Conservation (phyloP, 2,329 filamentous ascomycete genomes). For the Aureobasidium sp. region DNA sequence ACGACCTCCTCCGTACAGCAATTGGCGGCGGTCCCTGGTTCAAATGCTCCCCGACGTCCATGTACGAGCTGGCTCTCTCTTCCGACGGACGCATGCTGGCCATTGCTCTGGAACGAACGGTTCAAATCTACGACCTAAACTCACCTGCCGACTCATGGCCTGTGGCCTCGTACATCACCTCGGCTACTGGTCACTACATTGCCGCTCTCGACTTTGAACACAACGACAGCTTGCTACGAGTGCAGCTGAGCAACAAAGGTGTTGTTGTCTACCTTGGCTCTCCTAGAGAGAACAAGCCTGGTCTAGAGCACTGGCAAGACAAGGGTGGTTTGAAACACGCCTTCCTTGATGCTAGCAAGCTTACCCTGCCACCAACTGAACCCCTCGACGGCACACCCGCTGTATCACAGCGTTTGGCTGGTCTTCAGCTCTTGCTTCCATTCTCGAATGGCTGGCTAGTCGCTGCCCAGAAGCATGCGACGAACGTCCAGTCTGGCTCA, state of each 20-base stretch:
- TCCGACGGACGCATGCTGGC: conserved; percentile 24
- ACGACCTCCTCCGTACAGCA: conserved; percentile 25
- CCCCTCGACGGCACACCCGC: neutral
- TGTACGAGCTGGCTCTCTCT: conserved; percentile 25
- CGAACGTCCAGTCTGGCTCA: conserved; percentile 16
- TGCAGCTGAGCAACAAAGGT: conserved; percentile 26
- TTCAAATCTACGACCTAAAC: conserved; percentile 27
- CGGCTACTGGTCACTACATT: conserved; percentile 27
- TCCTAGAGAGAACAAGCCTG: conserved; percentile 15
- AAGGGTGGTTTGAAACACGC: conserved; percentile 22
- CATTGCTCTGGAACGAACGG: conserved; percentile 25
- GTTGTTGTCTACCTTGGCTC: conserved; percentile 27
- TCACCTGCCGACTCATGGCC: conserved; percentile 23
- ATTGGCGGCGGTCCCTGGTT: conserved; percentile 26
- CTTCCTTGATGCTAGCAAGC: conserved; percentile 22
- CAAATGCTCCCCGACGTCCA: conserved; percentile 21
- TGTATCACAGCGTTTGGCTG: conserved; percentile 10
- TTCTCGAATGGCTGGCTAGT: conserved; percentile 22
- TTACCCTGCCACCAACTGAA: neutral
- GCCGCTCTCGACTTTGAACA: conserved; percentile 27
- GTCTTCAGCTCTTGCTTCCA: conserved; percentile 23
- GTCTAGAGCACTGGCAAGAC: conserved; percentile 26
- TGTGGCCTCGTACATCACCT: conserved; percentile 23
- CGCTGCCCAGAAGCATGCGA: conserved; percentile 23
- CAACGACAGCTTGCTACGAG: conserved; percentile 24